These are phyloP conservation scores for Ceratocystis harringtonii DNA, from an alignment of 2,329 filamentous ascomycete species.

Conservation along the genomic window DNA sequence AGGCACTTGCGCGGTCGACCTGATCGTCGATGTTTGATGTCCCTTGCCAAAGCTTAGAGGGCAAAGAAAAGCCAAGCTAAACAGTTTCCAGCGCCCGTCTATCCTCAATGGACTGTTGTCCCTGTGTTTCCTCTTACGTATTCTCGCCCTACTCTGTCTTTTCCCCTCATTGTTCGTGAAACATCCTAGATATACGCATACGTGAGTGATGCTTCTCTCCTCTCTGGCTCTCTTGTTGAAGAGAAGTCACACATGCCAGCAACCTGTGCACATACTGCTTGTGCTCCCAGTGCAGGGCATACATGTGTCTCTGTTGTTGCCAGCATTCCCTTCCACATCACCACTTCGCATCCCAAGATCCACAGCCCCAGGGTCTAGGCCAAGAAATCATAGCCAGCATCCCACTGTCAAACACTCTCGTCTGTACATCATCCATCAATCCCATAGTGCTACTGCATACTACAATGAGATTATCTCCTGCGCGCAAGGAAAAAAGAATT, in stretches of 20 bases:
- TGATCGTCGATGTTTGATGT: neutral
- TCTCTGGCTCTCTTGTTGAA: no score
- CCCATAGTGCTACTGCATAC: neutral
- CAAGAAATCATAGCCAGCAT: neutral
- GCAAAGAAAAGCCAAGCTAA: no score
- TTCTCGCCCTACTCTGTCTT: neutral
- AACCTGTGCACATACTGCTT: no score
- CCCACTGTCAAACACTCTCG: neutral
- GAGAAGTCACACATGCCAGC: no score
- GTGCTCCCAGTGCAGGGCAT: no score
- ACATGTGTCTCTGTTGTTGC: no score
- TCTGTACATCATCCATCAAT: neutral
- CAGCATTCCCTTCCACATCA: no score
- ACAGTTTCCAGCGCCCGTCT: no score
- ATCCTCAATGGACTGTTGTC: neutral
- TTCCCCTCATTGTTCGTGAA: neutral
- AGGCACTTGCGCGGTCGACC: neutral
- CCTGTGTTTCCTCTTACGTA: neutral
- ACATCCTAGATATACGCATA: no score
- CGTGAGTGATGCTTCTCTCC: no score
- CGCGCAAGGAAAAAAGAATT: no score
- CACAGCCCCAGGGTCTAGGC: neutral
- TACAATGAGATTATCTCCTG: neutral
- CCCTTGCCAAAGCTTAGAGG: neutral
- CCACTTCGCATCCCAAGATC: no score